Evolutionary conservation across 352 stramenopile species (phyloP).

Genomic region (Phytopythium oedochilum): DNA sequence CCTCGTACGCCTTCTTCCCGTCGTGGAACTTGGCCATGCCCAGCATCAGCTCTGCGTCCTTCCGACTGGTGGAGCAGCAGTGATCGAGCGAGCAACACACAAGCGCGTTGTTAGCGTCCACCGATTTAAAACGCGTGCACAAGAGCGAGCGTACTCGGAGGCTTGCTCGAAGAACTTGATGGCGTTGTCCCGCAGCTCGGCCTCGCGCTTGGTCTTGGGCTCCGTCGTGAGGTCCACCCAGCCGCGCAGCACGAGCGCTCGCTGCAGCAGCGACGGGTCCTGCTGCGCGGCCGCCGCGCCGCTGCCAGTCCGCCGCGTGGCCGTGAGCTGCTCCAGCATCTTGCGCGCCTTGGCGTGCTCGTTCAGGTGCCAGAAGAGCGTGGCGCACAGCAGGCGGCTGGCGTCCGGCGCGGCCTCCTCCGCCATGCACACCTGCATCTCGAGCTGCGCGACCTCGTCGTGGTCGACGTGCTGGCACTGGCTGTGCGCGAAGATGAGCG

Average conservation of each 20-base stretch:
- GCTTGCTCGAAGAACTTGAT: conserved; percentile 69
- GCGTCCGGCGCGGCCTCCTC: conserved; percentile 57
- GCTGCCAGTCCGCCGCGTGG: conserved; percentile 10
- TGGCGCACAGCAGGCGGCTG: conserved; percentile 63
- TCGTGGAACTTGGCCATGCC: conserved; percentile 72
- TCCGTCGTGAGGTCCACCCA: conserved; percentile 76
- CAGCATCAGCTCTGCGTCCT: conserved; percentile 67
- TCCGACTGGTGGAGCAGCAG: conserved; percentile 34
- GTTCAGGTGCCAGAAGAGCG: conserved; percentile 74
- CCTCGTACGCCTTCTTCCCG: conserved; percentile 60
- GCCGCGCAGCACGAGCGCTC: conserved; percentile 53
- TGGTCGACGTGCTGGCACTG: conserved; percentile 76
- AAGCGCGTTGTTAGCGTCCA: too few species aligned
- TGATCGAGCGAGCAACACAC: too few species aligned
- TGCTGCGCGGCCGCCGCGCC: conserved; percentile 12
- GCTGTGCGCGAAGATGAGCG: conserved; percentile 71
- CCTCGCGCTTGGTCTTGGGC: conserved; percentile 63
- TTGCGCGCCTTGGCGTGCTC: conserved; percentile 64
- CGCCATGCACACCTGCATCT: conserved; percentile 76
- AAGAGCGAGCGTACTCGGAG: conserved; percentile 37
- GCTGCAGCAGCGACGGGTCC: conserved; percentile 30
- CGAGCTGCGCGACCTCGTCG: conserved; percentile 71
- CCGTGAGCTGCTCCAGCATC: conserved; percentile 56
- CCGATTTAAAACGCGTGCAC: too few species aligned
- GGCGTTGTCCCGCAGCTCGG: conserved; percentile 47